Evolutionary conservation across 2,329 filamentous ascomycete genomes (phyloP).

Genomic region (Capronia americana): DNA sequence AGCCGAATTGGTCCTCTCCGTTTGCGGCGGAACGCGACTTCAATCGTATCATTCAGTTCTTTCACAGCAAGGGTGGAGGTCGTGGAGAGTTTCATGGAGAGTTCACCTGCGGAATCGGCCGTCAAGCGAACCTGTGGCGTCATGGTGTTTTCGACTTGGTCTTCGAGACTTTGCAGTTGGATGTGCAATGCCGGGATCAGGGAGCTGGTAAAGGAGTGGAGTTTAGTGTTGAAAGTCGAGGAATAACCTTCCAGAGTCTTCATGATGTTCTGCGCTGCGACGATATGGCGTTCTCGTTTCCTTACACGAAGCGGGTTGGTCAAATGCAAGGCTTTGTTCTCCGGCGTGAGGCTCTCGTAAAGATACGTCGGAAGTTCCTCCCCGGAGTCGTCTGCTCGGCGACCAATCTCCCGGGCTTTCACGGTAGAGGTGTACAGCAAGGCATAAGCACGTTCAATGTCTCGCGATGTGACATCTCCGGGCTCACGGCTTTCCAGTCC

Average conservation of each 20-base stretch:
- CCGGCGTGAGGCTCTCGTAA: slow-evolving; percentile 42
- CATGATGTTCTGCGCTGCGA: slow-evolving; percentile 61
- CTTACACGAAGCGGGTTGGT: slow-evolving; percentile 43
- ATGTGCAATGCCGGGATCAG: slow-evolving; percentile 53
- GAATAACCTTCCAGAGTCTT: slow-evolving; percentile 51
- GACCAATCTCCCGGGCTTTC: slow-evolving; percentile 81
- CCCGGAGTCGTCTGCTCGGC: slow-evolving; percentile 61
- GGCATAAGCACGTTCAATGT: slow-evolving; percentile 78
- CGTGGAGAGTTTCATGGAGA: slow-evolving; percentile 76
- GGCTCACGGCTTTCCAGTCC: slow-evolving; percentile 32
- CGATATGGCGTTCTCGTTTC: slow-evolving; percentile 59
- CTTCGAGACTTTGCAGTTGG: slow-evolving; percentile 53
- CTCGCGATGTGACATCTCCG: slow-evolving; percentile 59
- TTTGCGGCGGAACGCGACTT: slow-evolving; percentile 71
- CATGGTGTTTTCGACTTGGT: slow-evolving; percentile 56
- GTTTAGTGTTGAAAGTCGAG: slow-evolving; percentile 55
- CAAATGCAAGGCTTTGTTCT: slow-evolving; percentile 46
- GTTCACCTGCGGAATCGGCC: slow-evolving; percentile 79
- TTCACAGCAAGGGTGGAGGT: slow-evolving; percentile 81
- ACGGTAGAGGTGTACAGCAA: slow-evolving; percentile 84
- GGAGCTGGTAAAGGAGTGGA: slow-evolving; percentile 46
- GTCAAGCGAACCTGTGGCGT: slow-evolving; percentile 68
- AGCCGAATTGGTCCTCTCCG: slow-evolving; percentile 71
- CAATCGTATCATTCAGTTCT: slow-evolving; percentile 76
- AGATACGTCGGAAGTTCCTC: slow-evolving; percentile 44